These are phyloP conservation scores for Neckera pumila DNA, from an alignment of 225 moss, liverwort and hornwort genomes.

Conservation along the genomic window DNA sequence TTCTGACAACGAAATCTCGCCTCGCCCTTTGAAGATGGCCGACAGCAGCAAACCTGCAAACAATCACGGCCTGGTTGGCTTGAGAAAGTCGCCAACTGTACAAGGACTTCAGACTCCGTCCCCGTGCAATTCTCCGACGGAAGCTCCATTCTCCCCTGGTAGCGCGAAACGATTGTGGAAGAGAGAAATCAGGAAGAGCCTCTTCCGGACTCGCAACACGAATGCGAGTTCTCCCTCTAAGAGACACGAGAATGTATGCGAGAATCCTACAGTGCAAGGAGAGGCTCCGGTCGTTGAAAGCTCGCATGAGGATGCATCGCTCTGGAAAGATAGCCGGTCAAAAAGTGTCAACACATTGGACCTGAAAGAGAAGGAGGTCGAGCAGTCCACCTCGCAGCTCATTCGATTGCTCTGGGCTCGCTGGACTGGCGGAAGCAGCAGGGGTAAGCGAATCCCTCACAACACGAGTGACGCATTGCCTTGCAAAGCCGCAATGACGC, in stretches of 20 bases:
- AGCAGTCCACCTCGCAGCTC: constrained; percentile 25
- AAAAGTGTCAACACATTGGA: neutral
- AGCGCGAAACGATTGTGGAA: constrained; percentile 21
- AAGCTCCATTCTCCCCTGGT: constrained; percentile 2
- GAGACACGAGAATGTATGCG: neutral
- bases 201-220: constrained; percentile 13
- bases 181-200: constrained; percentile 21
- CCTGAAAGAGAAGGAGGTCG: constrained; percentile 5
- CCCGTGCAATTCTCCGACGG: neutral
- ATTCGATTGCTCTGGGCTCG: constrained; percentile 29
- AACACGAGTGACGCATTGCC: neutral
- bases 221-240: neutral
- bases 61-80: neutral
- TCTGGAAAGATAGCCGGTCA: constrained; percentile 4
- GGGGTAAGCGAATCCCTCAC: neutral
- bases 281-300: neutral
- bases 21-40: constrained; percentile 7
- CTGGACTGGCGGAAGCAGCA: constrained; percentile 34
- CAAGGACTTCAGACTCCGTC: constrained; percentile 2
- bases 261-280: neutral
- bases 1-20: constrained; percentile 34
- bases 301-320: neutral
- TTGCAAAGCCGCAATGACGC: neutral
- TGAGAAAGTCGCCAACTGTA: neutral
- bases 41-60: neutral